Percentiles rank a stretch among this genome's conserved stretches.
Evolutionary conservation across 2,329 filamentous ascomycete genomes (phyloP).

Genomic region (Colletotrichum paranaense): DNA sequence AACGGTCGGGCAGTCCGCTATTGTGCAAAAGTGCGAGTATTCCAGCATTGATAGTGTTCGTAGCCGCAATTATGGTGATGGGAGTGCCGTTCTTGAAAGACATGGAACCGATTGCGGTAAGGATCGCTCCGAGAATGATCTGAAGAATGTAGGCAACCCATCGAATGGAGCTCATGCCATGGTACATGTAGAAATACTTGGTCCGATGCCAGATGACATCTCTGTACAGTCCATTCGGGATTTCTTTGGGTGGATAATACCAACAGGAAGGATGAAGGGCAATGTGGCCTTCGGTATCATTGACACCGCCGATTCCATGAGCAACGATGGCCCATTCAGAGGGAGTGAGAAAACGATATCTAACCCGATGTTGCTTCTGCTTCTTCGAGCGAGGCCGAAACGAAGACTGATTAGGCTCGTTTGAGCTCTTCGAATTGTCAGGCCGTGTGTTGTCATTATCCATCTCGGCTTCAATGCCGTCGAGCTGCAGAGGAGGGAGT

Average conservation of each 20-base stretch:
- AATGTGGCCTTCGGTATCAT: conserved; percentile 55
- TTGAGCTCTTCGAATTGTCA: not conserved
- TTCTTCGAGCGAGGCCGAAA: not conserved
- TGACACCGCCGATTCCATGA: conserved; percentile 58
- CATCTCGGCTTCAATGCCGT: conserved; percentile 27
- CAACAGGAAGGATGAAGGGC: conserved; percentile 54
- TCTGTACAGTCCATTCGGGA: conserved; percentile 61
- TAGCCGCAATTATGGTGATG: conserved; percentile 60
- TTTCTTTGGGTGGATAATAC: conserved; percentile 59
- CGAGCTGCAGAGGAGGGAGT: conserved; percentile 30
- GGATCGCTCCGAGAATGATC: conserved; percentile 58
- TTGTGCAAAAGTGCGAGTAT: conserved; percentile 64
- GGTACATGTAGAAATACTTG: conserved; percentile 57
- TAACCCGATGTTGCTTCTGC: conserved; percentile 17
- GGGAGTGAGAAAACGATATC: conserved; percentile 54
- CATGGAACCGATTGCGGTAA: conserved; percentile 62
- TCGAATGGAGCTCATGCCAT: conserved; percentile 53
- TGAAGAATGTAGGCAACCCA: conserved; percentile 62
- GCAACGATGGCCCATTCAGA: conserved; percentile 60
- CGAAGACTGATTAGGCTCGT: not conserved
- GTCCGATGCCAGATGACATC: conserved; percentile 58
- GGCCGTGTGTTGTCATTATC: not conserved
- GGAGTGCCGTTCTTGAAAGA: conserved; percentile 48
- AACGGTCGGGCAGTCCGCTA: conserved; percentile 63
- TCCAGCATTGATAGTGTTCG: conserved; percentile 62